Evolutionary conservation across 139 green algal genomes (phyloP).

Genomic region (Zygnema circumcarinatum): DNA sequence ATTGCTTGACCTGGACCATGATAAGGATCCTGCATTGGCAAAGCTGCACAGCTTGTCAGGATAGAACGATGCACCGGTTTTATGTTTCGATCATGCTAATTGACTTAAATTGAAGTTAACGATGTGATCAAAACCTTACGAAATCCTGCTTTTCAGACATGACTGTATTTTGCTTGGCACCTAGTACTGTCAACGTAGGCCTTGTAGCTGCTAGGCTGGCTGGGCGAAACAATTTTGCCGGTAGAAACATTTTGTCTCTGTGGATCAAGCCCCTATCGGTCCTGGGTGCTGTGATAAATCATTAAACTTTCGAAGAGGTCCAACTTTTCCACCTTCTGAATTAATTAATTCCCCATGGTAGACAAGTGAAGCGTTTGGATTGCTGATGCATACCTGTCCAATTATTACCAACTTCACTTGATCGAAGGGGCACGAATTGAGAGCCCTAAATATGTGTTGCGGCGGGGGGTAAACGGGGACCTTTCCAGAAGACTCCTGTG

Average conservation of each 20-base stretch:
- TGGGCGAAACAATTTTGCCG: no score
- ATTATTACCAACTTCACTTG: conserved; percentile 65
- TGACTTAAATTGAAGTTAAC: background rate
- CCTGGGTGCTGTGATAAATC: no score
- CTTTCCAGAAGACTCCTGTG: conserved; percentile 21
- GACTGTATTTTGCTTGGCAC: background rate
- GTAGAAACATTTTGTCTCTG: no score
- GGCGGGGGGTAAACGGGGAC: conserved; percentile 77
- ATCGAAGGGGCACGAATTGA: conserved; percentile 63
- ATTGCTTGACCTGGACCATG: conserved; percentile 88
- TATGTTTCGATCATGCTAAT: background rate
- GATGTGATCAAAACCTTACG: background rate
- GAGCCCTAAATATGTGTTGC: conserved; percentile 76
- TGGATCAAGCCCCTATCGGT: no score
- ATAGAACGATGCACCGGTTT: background rate
- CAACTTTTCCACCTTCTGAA: no score
- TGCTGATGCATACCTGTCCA: no score
- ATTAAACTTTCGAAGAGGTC: no score
- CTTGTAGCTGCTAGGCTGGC: background rate
- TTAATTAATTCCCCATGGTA: no score
- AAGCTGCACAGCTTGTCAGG: conserved; percentile 14
- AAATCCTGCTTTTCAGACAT: background rate
- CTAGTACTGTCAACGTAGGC: background rate
- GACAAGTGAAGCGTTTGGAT: no score
- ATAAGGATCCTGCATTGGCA: conserved; percentile 94